Evolutionary conservation across 2,329 filamentous ascomycete species (phyloP).

Genomic region (Scopulariopsis brevicaulis): DNA sequence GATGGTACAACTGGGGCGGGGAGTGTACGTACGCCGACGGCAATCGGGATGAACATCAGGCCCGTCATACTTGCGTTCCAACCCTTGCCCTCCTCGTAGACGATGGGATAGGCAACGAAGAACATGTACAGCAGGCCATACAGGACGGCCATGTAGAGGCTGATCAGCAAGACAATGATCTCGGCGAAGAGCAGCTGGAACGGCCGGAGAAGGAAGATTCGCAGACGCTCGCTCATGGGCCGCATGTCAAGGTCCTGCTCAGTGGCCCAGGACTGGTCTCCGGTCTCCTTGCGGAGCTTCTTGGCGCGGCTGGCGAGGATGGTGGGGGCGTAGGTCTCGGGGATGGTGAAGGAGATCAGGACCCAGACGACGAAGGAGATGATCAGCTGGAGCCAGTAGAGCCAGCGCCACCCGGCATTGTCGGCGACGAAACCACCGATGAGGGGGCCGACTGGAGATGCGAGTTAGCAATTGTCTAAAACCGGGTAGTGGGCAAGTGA

Average conservation of each 20-base stretch:
- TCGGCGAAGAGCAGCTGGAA: slow-evolving; percentile 79
- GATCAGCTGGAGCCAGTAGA: slow-evolving; percentile 83
- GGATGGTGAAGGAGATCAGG: slow-evolving; percentile 77
- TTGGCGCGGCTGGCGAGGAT: slow-evolving; percentile 60
- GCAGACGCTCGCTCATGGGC: slow-evolving; percentile 55
- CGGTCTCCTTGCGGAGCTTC: slow-evolving; percentile 59
- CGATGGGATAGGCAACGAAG: slow-evolving; percentile 57
- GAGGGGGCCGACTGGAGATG: slow-evolving; percentile 48
- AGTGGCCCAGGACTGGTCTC: slow-evolving; percentile 58
- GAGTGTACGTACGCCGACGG: slow-evolving; percentile 43
- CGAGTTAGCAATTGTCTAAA: neutral
- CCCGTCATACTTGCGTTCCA: slow-evolving; percentile 65
- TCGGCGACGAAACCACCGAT: slow-evolving; percentile 68
- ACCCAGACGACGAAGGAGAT: slow-evolving; percentile 58
- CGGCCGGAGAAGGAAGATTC: slow-evolving; percentile 67
- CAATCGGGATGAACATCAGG: slow-evolving; percentile 78
- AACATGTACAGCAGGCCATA: slow-evolving; percentile 70
- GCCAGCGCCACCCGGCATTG: slow-evolving; percentile 64
- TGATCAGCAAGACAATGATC: slow-evolving; percentile 75
- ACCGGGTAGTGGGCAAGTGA: neutral
- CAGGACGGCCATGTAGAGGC: slow-evolving; percentile 75
- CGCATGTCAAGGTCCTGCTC: slow-evolving; percentile 70
- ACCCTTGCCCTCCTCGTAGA: slow-evolving; percentile 72
- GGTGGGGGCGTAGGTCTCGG: slow-evolving; percentile 77
- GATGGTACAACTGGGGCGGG: neutral